phyloP scores from a whole-genome alignment of 2,329 filamentous ascomycete genomes.

The Hypoxylon sp. region DNA sequence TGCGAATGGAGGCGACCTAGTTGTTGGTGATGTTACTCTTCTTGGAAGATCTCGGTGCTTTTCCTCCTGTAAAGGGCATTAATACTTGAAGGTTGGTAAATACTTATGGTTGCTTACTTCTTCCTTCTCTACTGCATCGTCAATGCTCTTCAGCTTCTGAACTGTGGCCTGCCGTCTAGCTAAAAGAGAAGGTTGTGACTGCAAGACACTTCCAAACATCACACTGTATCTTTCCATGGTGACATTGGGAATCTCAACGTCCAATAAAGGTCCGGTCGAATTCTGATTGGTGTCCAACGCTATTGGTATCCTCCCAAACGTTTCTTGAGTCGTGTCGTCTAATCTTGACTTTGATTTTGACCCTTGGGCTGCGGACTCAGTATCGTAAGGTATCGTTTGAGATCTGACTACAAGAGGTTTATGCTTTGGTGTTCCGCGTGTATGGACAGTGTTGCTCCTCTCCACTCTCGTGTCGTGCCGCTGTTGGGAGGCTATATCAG shows the following conservation, averaged over 20 bases:
- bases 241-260: constrained; percentile 84
- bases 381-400: constrained; percentile 58
- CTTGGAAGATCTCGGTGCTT: constrained; percentile 49
- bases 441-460: constrained; percentile 58
- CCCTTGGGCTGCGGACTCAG: constrained; percentile 39
- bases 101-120: constrained; percentile 51
- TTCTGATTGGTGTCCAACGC: constrained; percentile 40
- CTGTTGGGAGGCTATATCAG: constrained; percentile 40
- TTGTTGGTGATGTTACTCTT: constrained; percentile 63
- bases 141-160: constrained; percentile 69
- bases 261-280: constrained; percentile 64
- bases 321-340: constrained; percentile 44
- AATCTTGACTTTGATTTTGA: constrained; percentile 28
- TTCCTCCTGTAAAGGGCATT: constrained; percentile 37
- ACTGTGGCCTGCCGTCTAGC: constrained; percentile 72
- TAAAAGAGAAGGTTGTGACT: constrained; percentile 61
- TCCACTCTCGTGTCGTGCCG: constrained; percentile 46
- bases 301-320: constrained; percentile 50
- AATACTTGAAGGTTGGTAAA: constrained; percentile 20
- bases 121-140: constrained; percentile 60
- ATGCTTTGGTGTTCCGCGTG: constrained; percentile 56
- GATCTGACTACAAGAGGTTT: constrained; percentile 62
- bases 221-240: constrained; percentile 92
- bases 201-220: constrained; percentile 86
- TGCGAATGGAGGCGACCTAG: constrained; percentile 62